A percentile compares a stretch with the other conserved stretches of the same genome.
Evolutionary conservation across 306 rosid genomes (phyloP).

Genomic region (Medicago lupulina): DNA sequence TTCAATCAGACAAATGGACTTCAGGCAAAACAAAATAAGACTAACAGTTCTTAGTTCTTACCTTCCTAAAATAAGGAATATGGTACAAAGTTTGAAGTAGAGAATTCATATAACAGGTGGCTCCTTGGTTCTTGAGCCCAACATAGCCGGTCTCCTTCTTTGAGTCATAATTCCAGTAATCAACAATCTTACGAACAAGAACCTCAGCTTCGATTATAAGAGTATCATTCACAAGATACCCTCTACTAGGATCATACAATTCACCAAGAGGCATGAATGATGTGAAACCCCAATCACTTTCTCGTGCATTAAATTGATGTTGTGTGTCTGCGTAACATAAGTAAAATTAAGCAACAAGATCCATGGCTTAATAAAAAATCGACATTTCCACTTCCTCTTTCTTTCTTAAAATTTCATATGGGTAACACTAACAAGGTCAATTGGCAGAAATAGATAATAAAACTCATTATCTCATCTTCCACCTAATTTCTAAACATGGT

Average conservation of each 20-base stretch:
- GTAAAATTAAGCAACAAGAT: conserved; percentile 37
- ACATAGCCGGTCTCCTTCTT: conserved; percentile 88
- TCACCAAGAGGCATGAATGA: conserved; percentile 86
- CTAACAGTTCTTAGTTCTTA: conserved; percentile 38
- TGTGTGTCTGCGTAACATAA: conserved; percentile 68
- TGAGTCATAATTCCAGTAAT: conserved; percentile 82
- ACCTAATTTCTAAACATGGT: conserved; percentile 10
- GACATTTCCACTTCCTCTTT: conserved; percentile 16
- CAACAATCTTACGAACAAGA: conserved; percentile 75
- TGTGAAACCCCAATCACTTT: conserved; percentile 94
- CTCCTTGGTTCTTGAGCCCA: conserved; percentile 90
- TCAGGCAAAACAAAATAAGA: conserved; percentile 29
- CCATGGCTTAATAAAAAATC: conserved; percentile 9
- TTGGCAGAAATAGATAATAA: background rate
- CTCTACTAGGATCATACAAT: conserved; percentile 75
- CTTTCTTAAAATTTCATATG: background rate
- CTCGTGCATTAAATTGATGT: conserved; percentile 81
- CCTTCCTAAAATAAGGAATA: conserved; percentile 88
- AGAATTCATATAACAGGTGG: conserved; percentile 87
- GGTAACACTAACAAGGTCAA: conserved; percentile 17
- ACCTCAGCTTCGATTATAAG: conserved; percentile 81
- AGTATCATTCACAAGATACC: conserved; percentile 74
- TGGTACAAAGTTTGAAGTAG: conserved; percentile 81
- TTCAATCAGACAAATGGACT: conserved; percentile 25
- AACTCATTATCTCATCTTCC: conserved; percentile 30